Base-by-base conservation (phyloP, 495 filamentous ascomycete genomes). In the Penicillium manginii region DNA sequence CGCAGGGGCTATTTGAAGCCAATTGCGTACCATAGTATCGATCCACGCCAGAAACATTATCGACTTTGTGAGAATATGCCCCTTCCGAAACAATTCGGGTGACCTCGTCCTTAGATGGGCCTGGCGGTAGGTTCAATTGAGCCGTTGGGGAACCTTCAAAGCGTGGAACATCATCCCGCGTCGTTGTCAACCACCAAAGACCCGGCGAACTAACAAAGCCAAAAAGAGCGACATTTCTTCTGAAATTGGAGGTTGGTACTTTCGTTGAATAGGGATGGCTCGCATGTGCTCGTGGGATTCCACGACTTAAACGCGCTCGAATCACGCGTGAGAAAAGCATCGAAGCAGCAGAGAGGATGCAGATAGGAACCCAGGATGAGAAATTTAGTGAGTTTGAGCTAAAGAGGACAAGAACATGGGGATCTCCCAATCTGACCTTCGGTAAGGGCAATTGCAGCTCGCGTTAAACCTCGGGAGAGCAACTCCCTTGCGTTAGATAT, bases 1-100 rank as follows among this genome's bases (percentile, higher is more conserved):
- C 80, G 51, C 78, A 81, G 0, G 71, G 75, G 35, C 58, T 69
- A 58, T 81, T 84, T 4, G 78, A 78, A 1, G 73, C 67, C 15
- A 82, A 29, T 54, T 80, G 80, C 7, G 71, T 54, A 42, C 76
- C 77, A 48, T 83, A 78, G 55, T 81, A 83, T 58, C 77, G 65
- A 11, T 33, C 47, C 19, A 83, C 63, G 11, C 73, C 74, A 3
- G 69, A 29, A 14, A 71, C 56, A 4, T 63, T 59, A 8, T 33
- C 47, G 23, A 73, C 64, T 0, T 57, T 59, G 40, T 70, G 70
- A 1, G 76, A 74, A 54, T 71, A 73, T 18, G 71, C 65, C 3
- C 39, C 60, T 57, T 67, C 32, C 2, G 67, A 72, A 33, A 75
- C 54, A 4, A 69, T 62, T 7, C 15, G 50, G 2, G 69, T 73